Base-by-base conservation (phyloP, 2,329 filamentous ascomycete genomes). In the Fusarium bactridioides region DNA sequence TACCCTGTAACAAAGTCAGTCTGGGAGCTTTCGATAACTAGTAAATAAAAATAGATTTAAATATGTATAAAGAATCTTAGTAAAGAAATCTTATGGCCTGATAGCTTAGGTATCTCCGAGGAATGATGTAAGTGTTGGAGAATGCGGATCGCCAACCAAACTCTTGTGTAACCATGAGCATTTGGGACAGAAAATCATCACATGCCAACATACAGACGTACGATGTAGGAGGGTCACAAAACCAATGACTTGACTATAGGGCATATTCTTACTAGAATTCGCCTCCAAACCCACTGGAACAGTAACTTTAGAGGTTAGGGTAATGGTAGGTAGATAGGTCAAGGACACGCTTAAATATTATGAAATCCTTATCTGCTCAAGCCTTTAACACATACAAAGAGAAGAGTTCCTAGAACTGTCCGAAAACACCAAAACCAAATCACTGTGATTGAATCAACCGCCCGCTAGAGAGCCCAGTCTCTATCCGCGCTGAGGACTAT, bases 401-500 rank as follows among this genome's bases (percentile, higher is more conserved):
- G 60, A 65, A 38, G 25, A 41, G 37, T 29, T 21, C 43, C 27
- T 55, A 55, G 41, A 70, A 29, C 19, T 35, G 25, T 12, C 43
- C 43, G 23, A 33, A 50, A 56, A 47, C 50, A 45, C n/a, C 29
- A 31, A 55, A 58, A 31, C 38, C 35, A 50, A n/a, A 47, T 25
- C 16, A 37, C 19, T 5, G 21, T 21, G 21, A 12, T 23, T 19
- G 25, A 43, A 56, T 16, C n/a, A 21, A 10, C 11, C 19, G 10
- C 41, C 18, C 11, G 18, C 2, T 13, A 12, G 10, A 27, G 21
- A 40, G 11, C 5, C 15, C n/a, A 47, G 16, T n/a, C 10, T 29
- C 55, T 63, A 76, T 21, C 72, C 70, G 43, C 74, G 74, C 61
- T 64, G 66, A 29, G 74, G 74, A 27, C 74, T 76, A 33, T 38